Evolutionary conservation across 2,329 filamentous ascomycete genomes (phyloP).

Genomic region (Myriangium duriaei): DNA sequence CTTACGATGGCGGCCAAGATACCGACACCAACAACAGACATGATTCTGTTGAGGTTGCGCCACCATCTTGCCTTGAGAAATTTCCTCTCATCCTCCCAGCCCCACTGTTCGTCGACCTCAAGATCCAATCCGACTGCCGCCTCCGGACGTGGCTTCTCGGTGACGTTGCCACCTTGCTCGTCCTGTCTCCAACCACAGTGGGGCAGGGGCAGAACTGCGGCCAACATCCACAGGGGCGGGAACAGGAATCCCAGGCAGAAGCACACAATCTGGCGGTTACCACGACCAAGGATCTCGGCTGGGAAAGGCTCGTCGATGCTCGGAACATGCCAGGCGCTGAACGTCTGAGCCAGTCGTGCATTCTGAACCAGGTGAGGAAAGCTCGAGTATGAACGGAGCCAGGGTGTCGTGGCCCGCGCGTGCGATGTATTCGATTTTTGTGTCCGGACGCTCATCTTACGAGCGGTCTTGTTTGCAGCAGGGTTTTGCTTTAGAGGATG

Average conservation of each 20-base stretch:
- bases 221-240: slow-evolving; percentile 25
- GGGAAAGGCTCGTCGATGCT: slow-evolving; percentile 23
- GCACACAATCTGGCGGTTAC: slow-evolving; percentile 24
- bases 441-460: background rate
- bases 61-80: slow-evolving; percentile 26
- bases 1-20: slow-evolving; percentile 25
- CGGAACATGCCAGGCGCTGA: slow-evolving; percentile 23
- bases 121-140: background rate
- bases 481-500: slow-evolving; percentile 10
- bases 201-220: slow-evolving; percentile 23
- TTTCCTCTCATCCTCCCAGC: slow-evolving; percentile 21
- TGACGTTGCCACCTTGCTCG: background rate
- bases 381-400: slow-evolving; percentile 14
- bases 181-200: slow-evolving; percentile 15
- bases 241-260: slow-evolving; percentile 25
- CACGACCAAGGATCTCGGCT: slow-evolving; percentile 20
- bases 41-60: slow-evolving; percentile 25
- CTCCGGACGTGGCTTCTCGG: slow-evolving; percentile 5
- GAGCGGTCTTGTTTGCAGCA: slow-evolving; percentile 3
- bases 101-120: slow-evolving; percentile 5
- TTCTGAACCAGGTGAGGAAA: slow-evolving; percentile 20
- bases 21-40: slow-evolving; percentile 24
- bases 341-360: slow-evolving; percentile 14
- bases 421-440: slow-evolving; percentile 2
- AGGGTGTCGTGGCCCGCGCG: slow-evolving; percentile 1